Evolutionary conservation across 2,329 filamentous ascomycete genomes (phyloP).

Genomic region (Anisogramma anomala): DNA sequence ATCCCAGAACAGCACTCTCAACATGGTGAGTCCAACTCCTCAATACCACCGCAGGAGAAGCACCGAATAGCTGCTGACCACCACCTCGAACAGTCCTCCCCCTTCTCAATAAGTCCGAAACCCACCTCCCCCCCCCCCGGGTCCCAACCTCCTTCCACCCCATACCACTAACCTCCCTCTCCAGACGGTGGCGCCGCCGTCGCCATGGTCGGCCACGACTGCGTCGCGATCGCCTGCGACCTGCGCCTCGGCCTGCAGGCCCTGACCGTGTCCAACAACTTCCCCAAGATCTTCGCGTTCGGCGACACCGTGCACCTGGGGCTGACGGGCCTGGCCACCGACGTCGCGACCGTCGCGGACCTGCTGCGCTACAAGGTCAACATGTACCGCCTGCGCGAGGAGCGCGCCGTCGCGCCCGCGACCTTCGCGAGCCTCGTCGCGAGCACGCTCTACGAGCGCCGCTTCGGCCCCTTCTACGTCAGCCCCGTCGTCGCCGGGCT

Average conservation of each 20-base stretch:
- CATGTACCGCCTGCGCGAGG: slow-evolving; percentile 98
- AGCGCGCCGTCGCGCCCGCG: slow-evolving; percentile 86
- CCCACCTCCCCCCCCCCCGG: not conserved
- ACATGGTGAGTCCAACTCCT: slow-evolving; percentile 23
- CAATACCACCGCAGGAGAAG: not conserved
- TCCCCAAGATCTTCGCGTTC: slow-evolving; percentile 99
- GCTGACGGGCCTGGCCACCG: slow-evolving; percentile 89
- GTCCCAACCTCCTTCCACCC: not conserved
- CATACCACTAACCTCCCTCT: slow-evolving; percentile 16
- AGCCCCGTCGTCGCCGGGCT: slow-evolving; percentile 89
- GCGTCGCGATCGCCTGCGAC: slow-evolving; percentile 97
- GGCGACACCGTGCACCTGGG: slow-evolving; percentile 82
- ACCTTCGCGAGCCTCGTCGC: slow-evolving; percentile 96
- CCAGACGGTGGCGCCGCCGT: slow-evolving; percentile 83
- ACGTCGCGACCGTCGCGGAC: slow-evolving; percentile 87
- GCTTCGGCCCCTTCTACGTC: slow-evolving; percentile 96
- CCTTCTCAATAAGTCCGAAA: slow-evolving; percentile 78
- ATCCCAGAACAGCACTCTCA: slow-evolving; percentile 10
- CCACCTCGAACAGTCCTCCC: slow-evolving; percentile 54
- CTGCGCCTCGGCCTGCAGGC: slow-evolving; percentile 93
- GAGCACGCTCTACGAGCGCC: slow-evolving; percentile 81
- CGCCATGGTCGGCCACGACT: slow-evolving; percentile 99
- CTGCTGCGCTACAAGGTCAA: slow-evolving; percentile 99
- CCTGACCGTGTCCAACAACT: slow-evolving; percentile 98
- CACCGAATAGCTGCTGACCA: slow-evolving; percentile 23